Evolutionary conservation across 371 early-diverging fungal genomes (phyloP).

Genomic region (Lichtheimia ramosa): DNA sequence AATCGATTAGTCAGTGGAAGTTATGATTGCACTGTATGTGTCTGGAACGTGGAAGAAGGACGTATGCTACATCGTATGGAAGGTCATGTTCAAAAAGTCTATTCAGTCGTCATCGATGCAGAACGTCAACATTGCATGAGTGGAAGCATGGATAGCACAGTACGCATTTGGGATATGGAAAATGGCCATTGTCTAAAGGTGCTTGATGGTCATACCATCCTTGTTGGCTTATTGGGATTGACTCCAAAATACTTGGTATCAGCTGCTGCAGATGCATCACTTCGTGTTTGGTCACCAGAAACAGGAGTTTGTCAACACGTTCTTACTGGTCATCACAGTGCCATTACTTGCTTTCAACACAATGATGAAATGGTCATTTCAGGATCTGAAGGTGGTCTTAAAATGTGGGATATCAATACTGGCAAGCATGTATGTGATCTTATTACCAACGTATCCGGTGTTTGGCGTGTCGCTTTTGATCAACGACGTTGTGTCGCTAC

Average conservation of each 20-base stretch:
- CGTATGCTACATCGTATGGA: constrained; percentile 56
- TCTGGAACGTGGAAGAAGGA: constrained; percentile 87
- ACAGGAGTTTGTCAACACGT: constrained; percentile 69
- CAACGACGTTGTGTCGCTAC: constrained; percentile 73
- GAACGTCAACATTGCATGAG: constrained; percentile 78
- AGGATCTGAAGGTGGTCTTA: constrained; percentile 92
- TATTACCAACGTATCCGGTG: constrained; percentile 69
- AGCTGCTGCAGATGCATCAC: constrained; percentile 94
- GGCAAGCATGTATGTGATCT: constrained; percentile 81
- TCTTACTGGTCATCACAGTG: constrained; percentile 70
- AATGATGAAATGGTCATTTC: constrained; percentile 88
- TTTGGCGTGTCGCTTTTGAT: constrained; percentile 94
- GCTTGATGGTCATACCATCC: constrained; percentile 76
- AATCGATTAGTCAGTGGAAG: constrained; percentile 87
- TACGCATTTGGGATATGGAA: constrained; percentile 87
- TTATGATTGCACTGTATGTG: constrained; percentile 90
- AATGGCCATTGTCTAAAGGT: constrained; percentile 70
- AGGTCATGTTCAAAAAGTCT: constrained; percentile 90
- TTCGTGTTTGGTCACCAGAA: constrained; percentile 92
- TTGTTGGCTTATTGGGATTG: constrained; percentile 91
- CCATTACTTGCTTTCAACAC: constrained; percentile 96
- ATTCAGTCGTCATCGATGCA: constrained; percentile 82
- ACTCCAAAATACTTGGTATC: constrained; percentile 83
- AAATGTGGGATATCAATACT: constrained; percentile 89
- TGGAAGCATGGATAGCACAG: constrained; percentile 94